phyloP scores from a whole-genome alignment of 169 alveolate species.

The Amoebophrya sp. region DNA sequence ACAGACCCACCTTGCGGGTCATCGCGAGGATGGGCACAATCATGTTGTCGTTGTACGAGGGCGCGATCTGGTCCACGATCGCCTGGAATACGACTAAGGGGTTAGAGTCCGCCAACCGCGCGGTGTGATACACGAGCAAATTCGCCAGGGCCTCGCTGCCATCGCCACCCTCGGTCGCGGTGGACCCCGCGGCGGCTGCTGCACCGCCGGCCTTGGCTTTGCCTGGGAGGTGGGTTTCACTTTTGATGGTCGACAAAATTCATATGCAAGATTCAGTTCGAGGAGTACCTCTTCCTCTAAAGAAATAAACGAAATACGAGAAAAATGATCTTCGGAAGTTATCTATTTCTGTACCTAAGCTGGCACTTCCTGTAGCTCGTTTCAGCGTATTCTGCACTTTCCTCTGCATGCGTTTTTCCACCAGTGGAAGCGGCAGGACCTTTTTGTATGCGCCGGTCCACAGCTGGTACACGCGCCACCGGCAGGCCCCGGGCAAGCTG shows the following conservation, averaged over 20 bases:
- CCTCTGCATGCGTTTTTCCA: background rate
- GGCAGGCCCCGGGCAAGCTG: background rate
- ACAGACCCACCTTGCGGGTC: background rate
- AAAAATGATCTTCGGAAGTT: too few species aligned
- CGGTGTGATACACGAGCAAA: background rate
- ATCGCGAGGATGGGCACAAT: background rate
- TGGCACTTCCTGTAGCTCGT: background rate
- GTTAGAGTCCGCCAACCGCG: background rate
- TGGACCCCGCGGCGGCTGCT: too few species aligned
- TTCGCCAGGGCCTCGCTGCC: background rate
- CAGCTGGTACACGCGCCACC: background rate
- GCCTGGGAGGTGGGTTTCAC: too few species aligned
- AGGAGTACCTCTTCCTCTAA: too few species aligned
- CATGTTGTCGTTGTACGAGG: background rate
- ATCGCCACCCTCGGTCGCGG: too few species aligned
- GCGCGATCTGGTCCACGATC: background rate
- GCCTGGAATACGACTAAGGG: background rate
- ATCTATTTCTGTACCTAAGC: too few species aligned
- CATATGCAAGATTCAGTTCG: too few species aligned
- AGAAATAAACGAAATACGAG: too few species aligned
- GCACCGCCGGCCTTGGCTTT: too few species aligned
- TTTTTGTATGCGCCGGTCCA: background rate
- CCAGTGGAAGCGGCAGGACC: background rate
- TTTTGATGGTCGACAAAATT: too few species aligned
- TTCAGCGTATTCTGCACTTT: background rate